Evolutionary conservation across 139 green algal species (phyloP).

Genomic region (Coelastrella sp.): DNA sequence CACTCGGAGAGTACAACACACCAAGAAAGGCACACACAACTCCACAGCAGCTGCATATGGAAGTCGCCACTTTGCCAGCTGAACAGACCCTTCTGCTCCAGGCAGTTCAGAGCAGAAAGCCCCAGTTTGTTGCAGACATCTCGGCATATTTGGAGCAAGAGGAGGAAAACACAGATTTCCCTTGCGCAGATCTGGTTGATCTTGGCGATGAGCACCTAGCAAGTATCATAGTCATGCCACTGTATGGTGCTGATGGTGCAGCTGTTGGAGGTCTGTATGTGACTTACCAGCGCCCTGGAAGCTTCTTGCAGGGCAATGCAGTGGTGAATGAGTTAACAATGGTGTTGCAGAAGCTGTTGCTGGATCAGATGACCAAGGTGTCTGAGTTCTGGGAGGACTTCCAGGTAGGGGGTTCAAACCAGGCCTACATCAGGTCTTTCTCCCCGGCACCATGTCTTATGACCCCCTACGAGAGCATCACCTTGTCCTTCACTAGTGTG

Average conservation of each 20-base stretch:
- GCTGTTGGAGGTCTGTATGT: background rate
- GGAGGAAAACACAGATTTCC: background rate
- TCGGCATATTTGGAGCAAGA: background rate
- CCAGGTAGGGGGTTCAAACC: background rate
- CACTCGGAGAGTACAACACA: background rate
- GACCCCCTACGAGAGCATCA: no score
- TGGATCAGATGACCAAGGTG: background rate
- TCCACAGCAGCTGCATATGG: background rate
- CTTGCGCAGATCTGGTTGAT: slow-evolving; percentile 16
- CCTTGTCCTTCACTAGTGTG: no score
- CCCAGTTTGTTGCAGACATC: background rate
- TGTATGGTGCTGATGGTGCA: background rate
- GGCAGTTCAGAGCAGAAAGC: background rate
- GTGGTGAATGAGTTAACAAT: background rate
- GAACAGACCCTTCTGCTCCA: slow-evolving; percentile 15
- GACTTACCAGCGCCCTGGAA: background rate
- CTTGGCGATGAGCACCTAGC: background rate
- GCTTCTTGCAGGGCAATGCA: background rate
- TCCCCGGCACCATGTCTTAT: no score
- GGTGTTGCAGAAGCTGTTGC: slow-evolving; percentile 20
- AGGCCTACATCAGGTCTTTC: no score
- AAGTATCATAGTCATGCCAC: slow-evolving; percentile 20
- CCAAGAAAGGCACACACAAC: background rate
- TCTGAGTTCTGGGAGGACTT: background rate
- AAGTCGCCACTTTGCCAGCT: background rate